These are phyloP conservation scores for Filobasidium wieringae DNA, from an alignment of 768 basidiomycete species.

Conservation along the genomic window DNA sequence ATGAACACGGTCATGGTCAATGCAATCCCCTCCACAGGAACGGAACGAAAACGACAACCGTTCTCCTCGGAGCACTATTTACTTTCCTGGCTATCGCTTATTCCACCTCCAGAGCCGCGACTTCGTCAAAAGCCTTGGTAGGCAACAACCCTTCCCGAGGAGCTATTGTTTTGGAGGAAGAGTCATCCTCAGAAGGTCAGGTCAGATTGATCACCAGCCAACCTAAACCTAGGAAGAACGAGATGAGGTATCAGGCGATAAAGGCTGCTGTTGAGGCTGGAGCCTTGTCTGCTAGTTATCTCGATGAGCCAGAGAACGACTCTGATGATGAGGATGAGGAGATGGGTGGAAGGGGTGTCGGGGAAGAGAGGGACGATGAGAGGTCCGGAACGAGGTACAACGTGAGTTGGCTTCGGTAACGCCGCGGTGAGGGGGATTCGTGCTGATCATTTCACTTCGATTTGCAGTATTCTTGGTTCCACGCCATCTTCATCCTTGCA, in stretches of 20 bases:
- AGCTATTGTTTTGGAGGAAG: conserved; percentile 52
- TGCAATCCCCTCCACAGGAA: conserved; percentile 77
- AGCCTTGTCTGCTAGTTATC: conserved; percentile 83
- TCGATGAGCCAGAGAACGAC: conserved; percentile 69
- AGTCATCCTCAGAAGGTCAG: conserved; percentile 49
- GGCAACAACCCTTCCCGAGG: conserved; percentile 50
- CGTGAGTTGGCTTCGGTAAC: conserved; percentile 43
- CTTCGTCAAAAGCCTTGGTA: conserved; percentile 79
- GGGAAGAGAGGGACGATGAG: conserved; percentile 81
- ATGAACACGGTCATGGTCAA: conserved; percentile 46
- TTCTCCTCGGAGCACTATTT: conserved; percentile 82
- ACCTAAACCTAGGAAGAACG: conserved; percentile 62
- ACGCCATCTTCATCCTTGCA: conserved; percentile 88
- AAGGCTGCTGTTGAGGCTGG: conserved; percentile 93
- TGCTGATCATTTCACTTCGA: neutral
- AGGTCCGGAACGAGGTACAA: conserved; percentile 88
- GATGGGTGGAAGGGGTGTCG: too few relatives aligned
- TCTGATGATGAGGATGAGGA: conserved; percentile 41
- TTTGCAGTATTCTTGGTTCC: conserved; percentile 91
- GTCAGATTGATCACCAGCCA: conserved; percentile 59
- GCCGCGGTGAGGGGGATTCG: neutral
- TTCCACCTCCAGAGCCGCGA: conserved; percentile 89
- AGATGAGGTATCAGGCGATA: conserved; percentile 83
- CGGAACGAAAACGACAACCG: conserved; percentile 66
- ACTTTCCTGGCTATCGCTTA: conserved; percentile 98